Conservation (phyloP, 805 yeast genomes). For the Yamadazyma laniorum region DNA sequence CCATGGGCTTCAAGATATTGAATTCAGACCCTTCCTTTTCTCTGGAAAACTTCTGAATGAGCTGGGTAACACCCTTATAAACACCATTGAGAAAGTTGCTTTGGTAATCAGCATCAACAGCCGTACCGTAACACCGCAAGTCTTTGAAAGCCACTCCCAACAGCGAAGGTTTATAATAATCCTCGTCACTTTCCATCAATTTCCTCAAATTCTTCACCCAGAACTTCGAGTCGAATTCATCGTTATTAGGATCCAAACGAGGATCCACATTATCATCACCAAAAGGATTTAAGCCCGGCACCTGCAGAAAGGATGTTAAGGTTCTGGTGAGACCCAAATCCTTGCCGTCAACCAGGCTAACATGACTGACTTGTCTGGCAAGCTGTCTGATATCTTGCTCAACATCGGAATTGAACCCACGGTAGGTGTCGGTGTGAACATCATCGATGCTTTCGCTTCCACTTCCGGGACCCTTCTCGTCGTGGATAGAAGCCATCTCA, state of each 20-base stretch:
- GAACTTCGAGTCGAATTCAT: slow-evolving; percentile 55
- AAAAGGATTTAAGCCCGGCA: slow-evolving; percentile 48
- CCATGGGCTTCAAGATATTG: slow-evolving; percentile 23
- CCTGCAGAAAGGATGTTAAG: slow-evolving; percentile 47
- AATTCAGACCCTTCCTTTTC: slow-evolving; percentile 15
- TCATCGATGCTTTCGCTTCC: too few relatives aligned
- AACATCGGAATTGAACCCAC: slow-evolving; percentile 36
- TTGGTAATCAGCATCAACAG: slow-evolving; percentile 67
- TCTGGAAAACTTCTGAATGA: slow-evolving; percentile 16
- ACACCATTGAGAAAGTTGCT: slow-evolving; percentile 50
- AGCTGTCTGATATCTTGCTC: slow-evolving; percentile 36
- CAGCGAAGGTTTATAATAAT: slow-evolving; percentile 59
- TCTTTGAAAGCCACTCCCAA: slow-evolving; percentile 60
- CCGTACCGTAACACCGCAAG: slow-evolving; percentile 61
- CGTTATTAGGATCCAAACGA: slow-evolving; percentile 54
- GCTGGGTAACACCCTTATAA: slow-evolving; percentile 23
- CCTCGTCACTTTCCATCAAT: slow-evolving; percentile 52
- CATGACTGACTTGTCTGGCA: slow-evolving; percentile 23
- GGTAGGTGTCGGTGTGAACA: too few relatives aligned
- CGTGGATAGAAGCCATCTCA: too few relatives aligned
- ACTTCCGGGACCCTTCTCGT: too few relatives aligned
- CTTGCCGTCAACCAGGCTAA: background rate
- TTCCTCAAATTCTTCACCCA: slow-evolving; percentile 69
- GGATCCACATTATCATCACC: slow-evolving; percentile 14
- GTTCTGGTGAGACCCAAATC: slow-evolving; percentile 24